Evolutionary conservation across 768 basidiomycete genomes (phyloP).

Genomic region (Rhodotorula paludigena): DNA sequence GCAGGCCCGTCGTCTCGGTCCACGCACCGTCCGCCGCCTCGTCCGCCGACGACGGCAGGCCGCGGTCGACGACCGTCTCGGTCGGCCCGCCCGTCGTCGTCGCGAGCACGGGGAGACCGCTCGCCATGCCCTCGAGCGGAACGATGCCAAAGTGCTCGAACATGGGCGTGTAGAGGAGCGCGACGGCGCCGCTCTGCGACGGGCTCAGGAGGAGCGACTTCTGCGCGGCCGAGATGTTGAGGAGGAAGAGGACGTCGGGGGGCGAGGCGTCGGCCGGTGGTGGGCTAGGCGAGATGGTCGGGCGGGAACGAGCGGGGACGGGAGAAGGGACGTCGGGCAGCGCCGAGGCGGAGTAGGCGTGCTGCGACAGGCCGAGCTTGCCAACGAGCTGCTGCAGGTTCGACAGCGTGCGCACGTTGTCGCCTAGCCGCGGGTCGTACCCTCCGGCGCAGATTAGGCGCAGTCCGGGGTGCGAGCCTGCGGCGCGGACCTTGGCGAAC

Average conservation of each 20-base stretch:
- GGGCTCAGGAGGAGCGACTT: constrained; percentile 72
- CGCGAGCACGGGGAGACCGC: constrained; percentile 82
- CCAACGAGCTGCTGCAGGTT: constrained; percentile 60
- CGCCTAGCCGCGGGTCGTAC: constrained; percentile 78
- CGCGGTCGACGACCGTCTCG: constrained; percentile 65
- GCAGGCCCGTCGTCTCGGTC: constrained; percentile 64
- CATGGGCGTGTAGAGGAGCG: constrained; percentile 82
- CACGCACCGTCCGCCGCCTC: neutral
- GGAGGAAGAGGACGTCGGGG: constrained; percentile 75
- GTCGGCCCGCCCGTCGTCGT: constrained; percentile 80
- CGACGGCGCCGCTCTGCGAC: constrained; percentile 54
- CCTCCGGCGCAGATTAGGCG: constrained; percentile 85
- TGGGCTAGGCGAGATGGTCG: constrained; percentile 21
- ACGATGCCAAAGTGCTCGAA: constrained; percentile 98
- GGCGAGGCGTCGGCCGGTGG: constrained; percentile 41
- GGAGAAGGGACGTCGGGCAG: constrained; percentile 9
- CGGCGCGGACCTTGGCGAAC: constrained; percentile 57
- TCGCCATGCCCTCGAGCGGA: constrained; percentile 89
- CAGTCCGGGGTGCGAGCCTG: constrained; percentile 46
- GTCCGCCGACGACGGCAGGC: constrained; percentile 42
- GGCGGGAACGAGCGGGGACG: constrained; percentile 25
- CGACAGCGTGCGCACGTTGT: constrained; percentile 67
- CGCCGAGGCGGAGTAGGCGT: constrained; percentile 35
- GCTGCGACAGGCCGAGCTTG: constrained; percentile 54
- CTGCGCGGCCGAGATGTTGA: constrained; percentile 82